Evolutionary conservation across 306 rosid species (phyloP).

Genomic region (Fragaria nilgerrensis): DNA sequence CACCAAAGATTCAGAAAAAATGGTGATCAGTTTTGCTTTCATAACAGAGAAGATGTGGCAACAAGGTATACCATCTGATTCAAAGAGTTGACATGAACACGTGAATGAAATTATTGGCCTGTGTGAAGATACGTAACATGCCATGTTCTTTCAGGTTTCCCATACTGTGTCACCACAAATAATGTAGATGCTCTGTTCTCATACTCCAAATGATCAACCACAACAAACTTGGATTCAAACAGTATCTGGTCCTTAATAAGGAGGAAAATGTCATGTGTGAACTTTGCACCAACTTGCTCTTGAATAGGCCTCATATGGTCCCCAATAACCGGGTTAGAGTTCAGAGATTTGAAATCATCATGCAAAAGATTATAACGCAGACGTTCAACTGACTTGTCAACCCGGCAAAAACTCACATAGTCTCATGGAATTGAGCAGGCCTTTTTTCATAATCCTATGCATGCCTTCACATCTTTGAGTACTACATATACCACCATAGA

Average conservation of each 20-base stretch:
- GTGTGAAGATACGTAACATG: not conserved
- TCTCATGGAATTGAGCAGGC: rapidly evolving
- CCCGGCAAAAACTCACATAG: not conserved
- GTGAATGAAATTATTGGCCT: not conserved
- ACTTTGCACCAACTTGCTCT: too few species aligned
- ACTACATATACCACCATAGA: not conserved
- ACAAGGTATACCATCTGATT: too few species aligned
- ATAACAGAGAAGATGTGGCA: too few species aligned
- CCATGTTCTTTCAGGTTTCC: not conserved
- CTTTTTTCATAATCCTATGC: too few species aligned
- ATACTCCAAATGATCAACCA: not conserved
- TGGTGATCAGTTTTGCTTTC: too few species aligned
- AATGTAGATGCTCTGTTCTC: not conserved
- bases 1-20: too few species aligned
- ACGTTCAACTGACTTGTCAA: not conserved
- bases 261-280: too few species aligned
- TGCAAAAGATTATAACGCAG: not conserved
- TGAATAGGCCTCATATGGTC: not conserved
- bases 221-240: not conserved
- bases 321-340: not conserved
- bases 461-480: not conserved
- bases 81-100: too few species aligned
- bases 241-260: too few species aligned
- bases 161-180: not conserved
- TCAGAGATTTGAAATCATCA: not conserved